Conservation (phyloP, 2,329 filamentous ascomycete species). For the Niveomyces coronatus region DNA sequence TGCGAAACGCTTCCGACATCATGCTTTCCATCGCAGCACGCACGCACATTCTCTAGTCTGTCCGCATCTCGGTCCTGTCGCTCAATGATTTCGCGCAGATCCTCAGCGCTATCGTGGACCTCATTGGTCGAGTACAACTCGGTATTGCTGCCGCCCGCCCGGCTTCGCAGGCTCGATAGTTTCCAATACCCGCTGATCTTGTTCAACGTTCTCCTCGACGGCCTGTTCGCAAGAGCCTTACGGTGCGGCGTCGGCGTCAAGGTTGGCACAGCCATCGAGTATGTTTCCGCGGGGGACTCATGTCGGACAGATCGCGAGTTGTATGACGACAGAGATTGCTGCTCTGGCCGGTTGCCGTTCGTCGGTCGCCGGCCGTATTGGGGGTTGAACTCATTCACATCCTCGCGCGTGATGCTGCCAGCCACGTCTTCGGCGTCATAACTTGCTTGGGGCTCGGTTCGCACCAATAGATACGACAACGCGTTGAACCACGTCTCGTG, state of each 20-base stretch:
- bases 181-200: conserved; percentile 53
- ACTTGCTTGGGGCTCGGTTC: conserved; percentile 56
- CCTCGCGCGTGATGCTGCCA: conserved; percentile 48
- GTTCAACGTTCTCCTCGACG: conserved; percentile 39
- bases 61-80: conserved; percentile 66
- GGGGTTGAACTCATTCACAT: conserved; percentile 76
- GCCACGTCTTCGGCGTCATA: conserved; percentile 50
- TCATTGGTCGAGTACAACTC: conserved; percentile 52
- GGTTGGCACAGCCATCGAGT: conserved; percentile 44
- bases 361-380: conserved; percentile 29
- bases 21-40: conserved; percentile 86
- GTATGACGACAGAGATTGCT: conserved; percentile 66
- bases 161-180: conserved; percentile 43
- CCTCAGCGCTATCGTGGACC: conserved; percentile 70
- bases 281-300: conserved; percentile 45
- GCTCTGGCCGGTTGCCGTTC: conserved; percentile 37
- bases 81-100: conserved; percentile 70
- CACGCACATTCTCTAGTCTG: conserved; percentile 85
- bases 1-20: conserved; percentile 9
- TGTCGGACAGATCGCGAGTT: conserved; percentile 62
- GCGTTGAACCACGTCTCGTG: conserved; percentile 99
- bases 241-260: conserved; percentile 40
- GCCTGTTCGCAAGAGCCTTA: conserved; percentile 21
- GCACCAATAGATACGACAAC: conserved; percentile 79
- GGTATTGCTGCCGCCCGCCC: conserved; percentile 32